Evolutionary conservation across 2,329 filamentous ascomycete genomes (phyloP), one percentile per base, ranked within the genome.

Genomic region (Trichoderma gracile): DNA sequence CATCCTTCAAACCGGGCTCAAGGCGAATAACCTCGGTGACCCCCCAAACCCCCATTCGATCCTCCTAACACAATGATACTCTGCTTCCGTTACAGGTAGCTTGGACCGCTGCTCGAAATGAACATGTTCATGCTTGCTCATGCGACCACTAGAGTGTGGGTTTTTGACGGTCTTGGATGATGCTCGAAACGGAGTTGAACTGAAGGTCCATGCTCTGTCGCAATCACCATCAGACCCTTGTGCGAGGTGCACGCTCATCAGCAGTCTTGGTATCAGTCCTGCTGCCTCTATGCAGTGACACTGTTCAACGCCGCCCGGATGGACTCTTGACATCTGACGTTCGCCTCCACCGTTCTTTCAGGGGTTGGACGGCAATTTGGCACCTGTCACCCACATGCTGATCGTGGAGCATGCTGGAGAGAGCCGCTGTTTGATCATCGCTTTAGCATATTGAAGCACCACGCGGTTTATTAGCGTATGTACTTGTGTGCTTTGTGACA

Each of bases 401-500:
- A 52, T 60, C 57, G 47, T 52, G 57, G 57, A 61, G 58, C 55
- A 12, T 23, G 19, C 21, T 33, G 25, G 42, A 58, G n/a, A 27
- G 17, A 38, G 38, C 58, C 40, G 45, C 12, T 30, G 47, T 61
- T 61, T 61, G 58, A 61, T 61, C 58, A 61, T 53, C 58, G 8
- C 25, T 53, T 21, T 61, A 61, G 58, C 47, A 61, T 45, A n/a
- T 38, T 38, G 33, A 61, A 52, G 58, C 58, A 61, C 58, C 38
- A 23, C 38, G 14, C 46, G 4, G 9, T 38, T 38, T 14, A 3
- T 38, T 38, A 38, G 33, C 33, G 33, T 38, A 12, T 14, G 7
- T 30, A 30, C 30, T 14, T 14, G 12, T 12, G 10, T 38, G 12
- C 33, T 38, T 38, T 38, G 12, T 14, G 5, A 25, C 25, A 3